Conservation (phyloP, 2,329 filamentous ascomycete genomes). For the Calonectria honghensis region DNA sequence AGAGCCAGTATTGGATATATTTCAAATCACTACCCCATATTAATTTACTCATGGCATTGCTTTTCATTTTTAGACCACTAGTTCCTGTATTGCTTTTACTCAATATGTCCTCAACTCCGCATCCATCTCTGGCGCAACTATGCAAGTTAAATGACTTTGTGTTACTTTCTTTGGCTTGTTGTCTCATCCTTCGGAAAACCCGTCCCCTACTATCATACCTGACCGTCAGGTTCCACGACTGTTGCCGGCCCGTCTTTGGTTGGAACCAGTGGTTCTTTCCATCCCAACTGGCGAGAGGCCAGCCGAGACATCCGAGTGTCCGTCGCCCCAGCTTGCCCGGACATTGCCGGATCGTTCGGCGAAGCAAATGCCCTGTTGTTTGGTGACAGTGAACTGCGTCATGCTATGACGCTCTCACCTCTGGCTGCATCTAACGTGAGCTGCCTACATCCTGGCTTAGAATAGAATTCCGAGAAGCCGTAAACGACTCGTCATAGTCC, state of each 20-base stretch:
- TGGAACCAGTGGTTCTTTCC: background rate
- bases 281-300: background rate
- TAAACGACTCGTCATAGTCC: conserved; percentile 34
- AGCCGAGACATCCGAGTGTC: conserved; percentile 20
- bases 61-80: background rate
- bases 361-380: background rate
- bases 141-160: background rate
- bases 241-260: background rate
- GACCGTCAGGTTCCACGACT: background rate
- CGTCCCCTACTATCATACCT: background rate
- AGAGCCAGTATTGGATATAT: background rate
- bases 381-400: background rate
- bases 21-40: background rate
- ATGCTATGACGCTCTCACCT: background rate
- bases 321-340: background rate
- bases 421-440: background rate
- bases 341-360: conserved; percentile 12
- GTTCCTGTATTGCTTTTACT: background rate
- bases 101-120: background rate
- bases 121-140: background rate
- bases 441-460: background rate
- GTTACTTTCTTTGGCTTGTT: background rate
- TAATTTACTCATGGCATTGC: conserved; percentile 8
- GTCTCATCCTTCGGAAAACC: conserved; percentile 3
- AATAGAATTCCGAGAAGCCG: conserved; percentile 5